phyloP scores from a whole-genome alignment of 768 basidiomycete genomes.

The Kwoniella bestiolae region DNA sequence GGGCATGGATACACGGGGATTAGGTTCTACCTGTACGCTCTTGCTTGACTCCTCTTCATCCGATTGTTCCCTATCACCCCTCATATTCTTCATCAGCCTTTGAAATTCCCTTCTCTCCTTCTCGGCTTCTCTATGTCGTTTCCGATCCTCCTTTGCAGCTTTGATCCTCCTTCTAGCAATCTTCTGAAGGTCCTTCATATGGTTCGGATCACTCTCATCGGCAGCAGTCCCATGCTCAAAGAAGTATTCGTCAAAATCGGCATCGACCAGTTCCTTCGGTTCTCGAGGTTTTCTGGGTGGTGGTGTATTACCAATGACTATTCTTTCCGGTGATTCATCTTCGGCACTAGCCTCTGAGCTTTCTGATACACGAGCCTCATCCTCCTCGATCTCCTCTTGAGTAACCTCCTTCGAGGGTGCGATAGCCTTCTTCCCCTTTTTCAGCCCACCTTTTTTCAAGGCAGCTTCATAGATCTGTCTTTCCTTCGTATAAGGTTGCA shows the following conservation, averaged over 20 bases:
- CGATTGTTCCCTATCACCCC: not conserved
- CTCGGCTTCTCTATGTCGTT: constrained; percentile 24
- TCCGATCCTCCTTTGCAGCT: constrained; percentile 34
- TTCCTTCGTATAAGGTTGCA: constrained; percentile 56
- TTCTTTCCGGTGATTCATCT: constrained; percentile 28
- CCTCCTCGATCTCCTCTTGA: constrained; percentile 35
- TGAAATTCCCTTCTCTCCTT: constrained; percentile 31
- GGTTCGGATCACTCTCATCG: constrained; percentile 33
- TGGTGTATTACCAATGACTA: constrained; percentile 36
- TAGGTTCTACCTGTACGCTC: no score
- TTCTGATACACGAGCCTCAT: constrained; percentile 20
- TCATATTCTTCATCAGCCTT: constrained; percentile 22
- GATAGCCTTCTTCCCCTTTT: constrained; percentile 37
- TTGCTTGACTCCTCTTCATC: not conserved
- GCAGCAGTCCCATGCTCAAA: constrained; percentile 33
- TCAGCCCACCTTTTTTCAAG: constrained; percentile 49
- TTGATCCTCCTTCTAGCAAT: constrained; percentile 35
- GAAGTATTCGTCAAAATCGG: constrained; percentile 45
- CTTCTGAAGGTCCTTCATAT: constrained; percentile 29
- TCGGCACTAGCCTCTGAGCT: constrained; percentile 20
- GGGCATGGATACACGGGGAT: not conserved
- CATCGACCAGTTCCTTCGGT: constrained; percentile 28
- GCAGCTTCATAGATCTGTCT: constrained; percentile 51
- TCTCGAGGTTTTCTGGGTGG: constrained; percentile 3
- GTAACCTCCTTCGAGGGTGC: constrained; percentile 33